These are phyloP conservation scores for Oryza longistaminata DNA, from an alignment of 176 grass and related monocot genomes.

Conservation along the genomic window DNA sequence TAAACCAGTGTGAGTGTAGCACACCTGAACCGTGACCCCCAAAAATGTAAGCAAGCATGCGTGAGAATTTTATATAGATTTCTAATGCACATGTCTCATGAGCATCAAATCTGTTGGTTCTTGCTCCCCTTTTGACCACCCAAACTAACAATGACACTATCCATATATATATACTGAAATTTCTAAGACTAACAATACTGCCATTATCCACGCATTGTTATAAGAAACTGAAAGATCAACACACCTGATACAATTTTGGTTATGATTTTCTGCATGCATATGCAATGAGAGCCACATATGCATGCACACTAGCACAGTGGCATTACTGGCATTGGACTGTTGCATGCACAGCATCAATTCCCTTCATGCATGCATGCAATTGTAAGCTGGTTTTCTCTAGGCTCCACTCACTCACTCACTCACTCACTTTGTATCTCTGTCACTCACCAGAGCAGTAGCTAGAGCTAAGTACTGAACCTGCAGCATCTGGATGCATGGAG, in stretches of 20 bases:
- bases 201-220: not conserved
- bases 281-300: not conserved
- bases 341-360: not conserved
- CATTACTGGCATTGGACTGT: not conserved
- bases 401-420: not conserved
- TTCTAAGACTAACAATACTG: not conserved
- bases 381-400: conserved; percentile 29
- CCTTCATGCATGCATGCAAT: conserved; percentile 4
- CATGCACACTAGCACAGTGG: not conserved
- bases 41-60: conserved; percentile 1
- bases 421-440: too few species aligned
- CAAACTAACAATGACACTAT: too few species aligned
- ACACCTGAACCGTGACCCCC: conserved; percentile 35
- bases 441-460: too few species aligned
- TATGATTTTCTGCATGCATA: not conserved
- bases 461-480: too few species aligned
- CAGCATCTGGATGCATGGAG: too few species aligned
- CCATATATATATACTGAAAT: not conserved
- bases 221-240: not conserved
- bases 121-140: too few species aligned
- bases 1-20: not conserved
- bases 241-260: not conserved
- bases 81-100: conserved; percentile 34
- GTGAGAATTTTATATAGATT: conserved; percentile 30
- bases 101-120: conserved; percentile 34